Conservation (phyloP, 2,329 filamentous ascomycete genomes). For the Microsporum audouinii region DNA sequence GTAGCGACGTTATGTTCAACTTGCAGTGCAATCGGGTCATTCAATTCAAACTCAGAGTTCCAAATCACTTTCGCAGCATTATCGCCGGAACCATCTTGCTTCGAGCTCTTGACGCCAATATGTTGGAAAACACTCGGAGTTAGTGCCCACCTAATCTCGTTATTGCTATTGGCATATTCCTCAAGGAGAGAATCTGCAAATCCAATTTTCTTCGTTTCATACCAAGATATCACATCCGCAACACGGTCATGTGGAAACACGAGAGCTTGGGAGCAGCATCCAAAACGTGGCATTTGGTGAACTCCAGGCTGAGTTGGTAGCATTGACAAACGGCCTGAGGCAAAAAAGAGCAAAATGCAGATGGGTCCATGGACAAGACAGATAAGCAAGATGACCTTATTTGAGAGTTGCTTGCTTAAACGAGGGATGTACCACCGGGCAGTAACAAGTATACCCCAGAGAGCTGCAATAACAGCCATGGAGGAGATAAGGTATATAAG, state of each 20-base stretch:
- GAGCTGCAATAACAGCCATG: background rate
- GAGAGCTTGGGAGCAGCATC: constrained; percentile 10
- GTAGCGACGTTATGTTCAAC: constrained; percentile 5
- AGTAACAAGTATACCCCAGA: constrained; percentile 1
- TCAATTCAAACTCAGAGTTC: constrained; percentile 10
- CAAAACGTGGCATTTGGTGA: constrained; percentile 10
- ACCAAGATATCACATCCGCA: constrained; percentile 7
- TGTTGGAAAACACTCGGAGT: constrained; percentile 10
- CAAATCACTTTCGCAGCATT: constrained; percentile 7
- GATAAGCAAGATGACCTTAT: constrained; percentile 1
- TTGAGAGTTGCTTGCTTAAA: background rate
- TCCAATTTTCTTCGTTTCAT: constrained; percentile 8
- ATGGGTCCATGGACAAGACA: constrained; percentile 6
- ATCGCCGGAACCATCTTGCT: background rate
- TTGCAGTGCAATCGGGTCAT: constrained; percentile 8
- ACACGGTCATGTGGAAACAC: constrained; percentile 8
- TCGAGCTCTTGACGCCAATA: constrained; percentile 8
- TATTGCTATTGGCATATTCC: constrained; percentile 8
- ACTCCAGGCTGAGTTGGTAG: constrained; percentile 6
- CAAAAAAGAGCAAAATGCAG: constrained; percentile 7
- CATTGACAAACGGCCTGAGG: constrained; percentile 5
- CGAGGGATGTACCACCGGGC: constrained; percentile 5
- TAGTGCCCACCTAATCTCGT: constrained; percentile 11
- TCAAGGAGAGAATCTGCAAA: constrained; percentile 8
- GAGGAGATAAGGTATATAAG: constrained; percentile 8